phyloP scores from a whole-genome alignment of 2,329 filamentous ascomycete genomes.

The Nannizziopsis barbatae region DNA sequence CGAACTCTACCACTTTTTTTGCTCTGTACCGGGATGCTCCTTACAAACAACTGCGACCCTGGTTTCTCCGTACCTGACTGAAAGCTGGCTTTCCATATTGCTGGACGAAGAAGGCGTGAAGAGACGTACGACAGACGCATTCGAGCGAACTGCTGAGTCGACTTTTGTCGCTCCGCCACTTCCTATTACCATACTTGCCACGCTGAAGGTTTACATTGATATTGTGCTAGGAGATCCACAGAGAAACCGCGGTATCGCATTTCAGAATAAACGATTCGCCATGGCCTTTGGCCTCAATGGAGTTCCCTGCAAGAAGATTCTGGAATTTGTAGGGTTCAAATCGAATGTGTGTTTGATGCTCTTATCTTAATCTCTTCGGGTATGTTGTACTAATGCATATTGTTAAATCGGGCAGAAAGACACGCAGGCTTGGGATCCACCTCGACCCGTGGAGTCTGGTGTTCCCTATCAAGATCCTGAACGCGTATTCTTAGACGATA shows the following conservation, averaged over 20 bases:
- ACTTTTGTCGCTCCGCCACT: conserved; percentile 34
- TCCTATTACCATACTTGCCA: conserved; percentile 45
- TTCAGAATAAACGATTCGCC: conserved; percentile 53
- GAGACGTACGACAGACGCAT: conserved; percentile 43
- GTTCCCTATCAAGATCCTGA: conserved; percentile 32
- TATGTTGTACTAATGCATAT: background rate
- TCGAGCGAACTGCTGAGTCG: conserved; percentile 40
- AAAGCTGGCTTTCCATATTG: conserved; percentile 41
- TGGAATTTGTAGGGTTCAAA: conserved; percentile 49
- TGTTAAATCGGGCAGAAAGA: conserved; percentile 19
- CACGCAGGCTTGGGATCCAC: conserved; percentile 36
- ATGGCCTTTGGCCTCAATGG: conserved; percentile 51
- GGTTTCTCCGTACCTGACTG: conserved; percentile 40
- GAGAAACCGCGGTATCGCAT: conserved; percentile 45
- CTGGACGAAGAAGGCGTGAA: conserved; percentile 44
- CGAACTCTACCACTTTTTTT: conserved; percentile 45
- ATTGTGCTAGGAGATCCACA: conserved; percentile 45
- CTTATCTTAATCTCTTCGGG: conserved; percentile 5
- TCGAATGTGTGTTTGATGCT: conserved; percentile 26
- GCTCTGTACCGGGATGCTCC: conserved; percentile 48
- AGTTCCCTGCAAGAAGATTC: conserved; percentile 42
- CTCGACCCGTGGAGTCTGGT: conserved; percentile 26
- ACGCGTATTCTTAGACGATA: conserved; percentile 47
- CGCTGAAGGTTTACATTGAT: conserved; percentile 48
- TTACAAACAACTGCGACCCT: conserved; percentile 44